Base-by-base conservation (phyloP, 176 grass and related monocot species). In the Oryza longistaminata region DNA sequence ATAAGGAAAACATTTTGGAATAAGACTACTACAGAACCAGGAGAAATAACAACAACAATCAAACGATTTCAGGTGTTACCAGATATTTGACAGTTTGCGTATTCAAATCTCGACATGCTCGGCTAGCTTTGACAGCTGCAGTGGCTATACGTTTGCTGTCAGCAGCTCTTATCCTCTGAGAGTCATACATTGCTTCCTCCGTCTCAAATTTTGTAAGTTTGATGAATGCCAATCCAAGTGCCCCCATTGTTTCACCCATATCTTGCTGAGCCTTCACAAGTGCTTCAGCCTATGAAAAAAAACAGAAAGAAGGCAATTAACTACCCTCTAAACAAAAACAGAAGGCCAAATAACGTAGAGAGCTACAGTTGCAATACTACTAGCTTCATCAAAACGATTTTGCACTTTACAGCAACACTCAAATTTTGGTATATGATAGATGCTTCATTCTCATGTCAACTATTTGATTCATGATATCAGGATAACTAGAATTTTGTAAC, bases 161-260 rank as follows among this genome's bases (percentile, higher is more conserved):
- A 89, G 88, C 83, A 75, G 90, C 91, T 86, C 91, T 89, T 76
- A 83, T 90, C 79, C 88, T 94, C 88, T 99, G 96, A 44, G 96
- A 91, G 24, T 92, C 84, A 22, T 90, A 88, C 75, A 93, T 84
- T 70, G 90, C 93, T 61, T 99, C 88, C 60, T 96, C 96, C 15
- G 83, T 96, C 75, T 99, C 96, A 64, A 99, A 92, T 83, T 99
- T 99, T 4, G 91, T 94, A 67, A 99, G 82, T 80, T 93, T 99
- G 69, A 99, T 87, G 53, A 99, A 99, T 83, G 93, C 93, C 85
- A 99, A 84, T 71, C 96, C 96, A 78, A 99, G 91, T 11, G 92
- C 90, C 81, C 96, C 96, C 89, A 99, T 99, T 78, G 93, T 96
- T 84, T 99, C 96, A 86, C 93, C 93, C 86, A 99, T 92, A 83